phyloP scores from a whole-genome alignment of 73 alveolate species.

The Paramecium tetraurelia region DNA sequence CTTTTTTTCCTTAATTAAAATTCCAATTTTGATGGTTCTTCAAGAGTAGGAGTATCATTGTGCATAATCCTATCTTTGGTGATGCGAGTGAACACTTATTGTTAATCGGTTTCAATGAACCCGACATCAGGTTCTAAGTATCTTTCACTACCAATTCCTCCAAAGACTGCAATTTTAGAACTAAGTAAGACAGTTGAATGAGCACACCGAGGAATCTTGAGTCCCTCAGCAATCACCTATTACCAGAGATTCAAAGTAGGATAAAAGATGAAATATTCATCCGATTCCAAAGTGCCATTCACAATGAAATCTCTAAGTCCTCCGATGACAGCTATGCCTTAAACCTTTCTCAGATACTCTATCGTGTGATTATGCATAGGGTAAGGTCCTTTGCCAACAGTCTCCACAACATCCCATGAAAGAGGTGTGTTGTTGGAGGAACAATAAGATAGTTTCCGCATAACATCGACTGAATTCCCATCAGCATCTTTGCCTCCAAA shows the following conservation, averaged over 20 bases:
- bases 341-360: background rate
- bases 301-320: conserved; percentile 11
- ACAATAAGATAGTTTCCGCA: background rate
- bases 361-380: conserved; percentile 3
- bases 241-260: conserved; percentile 12
- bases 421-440: background rate
- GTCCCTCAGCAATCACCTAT: background rate
- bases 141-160: conserved; percentile 38
- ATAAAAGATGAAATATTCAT: background rate
- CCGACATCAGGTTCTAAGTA: conserved; percentile 41
- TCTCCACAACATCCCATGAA: background rate
- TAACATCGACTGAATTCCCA: background rate
- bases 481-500: conserved; percentile 41
- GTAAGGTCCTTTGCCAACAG: background rate
- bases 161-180: conserved; percentile 31
- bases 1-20: background rate
- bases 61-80: background rate
- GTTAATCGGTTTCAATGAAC: background rate
- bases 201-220: background rate
- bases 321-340: conserved; percentile 24
- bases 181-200: background rate
- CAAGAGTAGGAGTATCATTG: background rate
- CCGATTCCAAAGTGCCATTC: background rate
- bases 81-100: background rate
- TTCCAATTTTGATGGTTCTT: background rate